phyloP scores from a whole-genome alignment of 495 filamentous ascomycete species.

The Aspergillus kassunensis region DNA sequence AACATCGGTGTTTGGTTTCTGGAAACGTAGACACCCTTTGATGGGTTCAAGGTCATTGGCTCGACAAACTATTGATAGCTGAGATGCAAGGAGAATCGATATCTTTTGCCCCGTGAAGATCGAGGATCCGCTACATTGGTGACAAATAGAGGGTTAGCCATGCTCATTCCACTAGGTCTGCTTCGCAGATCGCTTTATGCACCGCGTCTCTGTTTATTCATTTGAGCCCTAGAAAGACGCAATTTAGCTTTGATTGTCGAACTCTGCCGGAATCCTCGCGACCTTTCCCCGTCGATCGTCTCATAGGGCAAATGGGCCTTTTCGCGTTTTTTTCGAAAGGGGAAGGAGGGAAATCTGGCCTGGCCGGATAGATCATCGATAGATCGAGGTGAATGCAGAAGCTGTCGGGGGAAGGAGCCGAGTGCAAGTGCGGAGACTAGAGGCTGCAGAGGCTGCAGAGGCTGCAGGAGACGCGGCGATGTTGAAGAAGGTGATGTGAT shows the following conservation, averaged over 20 bases:
- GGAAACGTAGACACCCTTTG: not conserved
- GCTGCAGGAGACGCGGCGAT: not conserved
- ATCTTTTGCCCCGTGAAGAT: slow-evolving; percentile 36
- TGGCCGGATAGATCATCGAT: not conserved
- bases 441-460: not conserved
- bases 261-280: slow-evolving; percentile 23
- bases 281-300: slow-evolving; percentile 19
- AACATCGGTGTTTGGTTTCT: not conserved
- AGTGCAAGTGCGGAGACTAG: not conserved
- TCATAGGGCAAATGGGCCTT: slow-evolving; percentile 11
- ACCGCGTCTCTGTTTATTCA: slow-evolving; percentile 32
- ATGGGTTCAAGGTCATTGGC: slow-evolving; percentile 18
- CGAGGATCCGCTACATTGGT: slow-evolving; percentile 28
- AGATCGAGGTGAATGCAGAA: slow-evolving; percentile 1
- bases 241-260: slow-evolving; percentile 16
- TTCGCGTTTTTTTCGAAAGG: not conserved
- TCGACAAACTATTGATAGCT: slow-evolving; percentile 34
- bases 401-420: too few species aligned
- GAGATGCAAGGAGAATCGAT: slow-evolving; percentile 35
- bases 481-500: not conserved
- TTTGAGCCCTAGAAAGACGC: slow-evolving; percentile 13
- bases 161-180: slow-evolving; percentile 22
- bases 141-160: slow-evolving; percentile 40
- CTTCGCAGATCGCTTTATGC: slow-evolving; percentile 33
- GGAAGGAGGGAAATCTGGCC: not conserved